These are phyloP conservation scores for Thoreauomyces humboldtii DNA, from an alignment of 192 early-diverging fungal genomes.

Conservation along the genomic window DNA sequence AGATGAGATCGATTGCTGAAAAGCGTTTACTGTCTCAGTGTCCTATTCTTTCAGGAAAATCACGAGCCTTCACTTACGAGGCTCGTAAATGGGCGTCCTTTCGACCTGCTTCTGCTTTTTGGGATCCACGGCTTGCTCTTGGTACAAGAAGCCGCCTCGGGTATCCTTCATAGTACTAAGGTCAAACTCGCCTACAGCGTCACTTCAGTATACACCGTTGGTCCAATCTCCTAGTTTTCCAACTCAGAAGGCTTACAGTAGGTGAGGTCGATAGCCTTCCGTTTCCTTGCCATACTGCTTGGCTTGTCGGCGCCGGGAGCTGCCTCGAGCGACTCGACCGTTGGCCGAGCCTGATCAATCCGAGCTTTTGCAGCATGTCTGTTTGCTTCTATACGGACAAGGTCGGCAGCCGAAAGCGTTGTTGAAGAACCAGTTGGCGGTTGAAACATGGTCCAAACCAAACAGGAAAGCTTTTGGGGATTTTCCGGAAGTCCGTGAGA, in stretches of 20 bases:
- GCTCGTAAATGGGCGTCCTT: slow-evolving; percentile 22
- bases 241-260: slow-evolving; percentile 33
- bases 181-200: slow-evolving; percentile 72
- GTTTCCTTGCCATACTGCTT: slow-evolving; percentile 11
- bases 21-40: not conserved
- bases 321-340: not conserved
- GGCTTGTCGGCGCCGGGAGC: not conserved
- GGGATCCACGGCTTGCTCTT: slow-evolving; percentile 45
- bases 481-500: no score
- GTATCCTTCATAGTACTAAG: slow-evolving; percentile 82
- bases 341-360: not conserved
- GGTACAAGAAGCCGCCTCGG: slow-evolving; percentile 80
- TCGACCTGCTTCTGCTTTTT: slow-evolving; percentile 31
- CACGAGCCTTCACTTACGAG: not conserved
- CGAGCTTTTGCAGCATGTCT: slow-evolving; percentile 6
- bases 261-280: slow-evolving; percentile 37
- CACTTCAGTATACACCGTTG: not conserved
- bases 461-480: no score
- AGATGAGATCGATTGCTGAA: slow-evolving; percentile 17
- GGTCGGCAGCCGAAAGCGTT: not conserved
- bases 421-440: no score
- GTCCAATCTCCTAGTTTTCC: not conserved
- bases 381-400: slow-evolving; percentile 15
- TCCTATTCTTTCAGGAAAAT: not conserved
- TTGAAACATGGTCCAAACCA: no score